A percentile compares a stretch with the other conserved stretches of the same genome.
Conservation (phyloP, 2,329 filamentous ascomycete genomes). For the Fonsecaea pugnacius region DNA sequence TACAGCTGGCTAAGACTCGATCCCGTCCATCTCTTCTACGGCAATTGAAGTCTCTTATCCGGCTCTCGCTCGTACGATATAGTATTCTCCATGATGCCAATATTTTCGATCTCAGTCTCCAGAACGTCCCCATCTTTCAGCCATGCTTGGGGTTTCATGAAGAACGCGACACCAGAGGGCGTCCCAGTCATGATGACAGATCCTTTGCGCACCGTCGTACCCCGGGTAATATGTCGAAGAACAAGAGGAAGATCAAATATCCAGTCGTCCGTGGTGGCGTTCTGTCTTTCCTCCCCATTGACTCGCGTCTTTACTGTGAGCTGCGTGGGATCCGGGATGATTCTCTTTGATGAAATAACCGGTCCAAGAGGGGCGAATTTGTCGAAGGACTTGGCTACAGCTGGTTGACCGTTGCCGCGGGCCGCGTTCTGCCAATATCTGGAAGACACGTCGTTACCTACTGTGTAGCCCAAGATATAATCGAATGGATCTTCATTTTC, state of each 20-base stretch:
- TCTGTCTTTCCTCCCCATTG: background rate
- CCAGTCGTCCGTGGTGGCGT: background rate
- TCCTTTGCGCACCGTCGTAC: background rate
- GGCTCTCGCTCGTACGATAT: too few species aligned
- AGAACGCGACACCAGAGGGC: background rate
- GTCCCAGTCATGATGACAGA: background rate
- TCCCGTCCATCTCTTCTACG: too few species aligned
- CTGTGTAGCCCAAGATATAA: background rate
- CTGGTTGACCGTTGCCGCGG: background rate
- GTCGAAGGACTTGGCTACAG: background rate
- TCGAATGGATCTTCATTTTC: background rate
- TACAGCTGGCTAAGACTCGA: too few species aligned
- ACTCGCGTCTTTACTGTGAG: background rate
- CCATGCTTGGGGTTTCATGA: background rate
- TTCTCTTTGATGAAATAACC: background rate
- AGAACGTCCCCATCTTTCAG: background rate
- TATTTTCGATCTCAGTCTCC: background rate
- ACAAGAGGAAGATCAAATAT: background rate
- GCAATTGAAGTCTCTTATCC: too few species aligned
- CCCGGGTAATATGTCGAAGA: background rate
- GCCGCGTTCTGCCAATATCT: background rate
- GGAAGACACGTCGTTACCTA: background rate
- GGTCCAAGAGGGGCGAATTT: background rate
- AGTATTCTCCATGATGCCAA: too few species aligned
- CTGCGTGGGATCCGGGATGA: background rate